Base-by-base conservation (phyloP, 192 early-diverging fungal species). In the Rhizoclosmatium sp. region DNA sequence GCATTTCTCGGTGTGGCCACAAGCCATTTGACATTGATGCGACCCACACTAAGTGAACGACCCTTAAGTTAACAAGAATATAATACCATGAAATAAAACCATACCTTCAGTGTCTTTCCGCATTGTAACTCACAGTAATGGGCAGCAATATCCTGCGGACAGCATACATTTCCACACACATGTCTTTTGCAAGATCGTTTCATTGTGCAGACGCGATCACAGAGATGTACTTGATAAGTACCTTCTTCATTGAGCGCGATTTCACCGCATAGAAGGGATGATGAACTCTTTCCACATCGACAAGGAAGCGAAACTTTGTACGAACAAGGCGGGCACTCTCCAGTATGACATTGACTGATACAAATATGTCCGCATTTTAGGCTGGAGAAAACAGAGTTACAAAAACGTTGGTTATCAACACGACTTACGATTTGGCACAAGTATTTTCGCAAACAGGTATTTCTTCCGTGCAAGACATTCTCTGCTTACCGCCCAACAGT, bases 361-460 rank as follows among this genome's bases (percentile, higher is more conserved):
- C 84, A 89, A 47, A 60, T 66, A 64, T 88, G 87, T 2, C 83
- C 84, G 73, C 87, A 88, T 7, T 75, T 47, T 21, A 86, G 59
- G 10, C 68, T 75, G 45, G 9, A 41, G 14, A 47, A 23, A 73
- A 47, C 16, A 19, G 39, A 75, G 42, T 10, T 59, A 79, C 60
- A 10, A 62, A 51, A 42, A 12, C 4, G 46, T 40, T 1, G 7
- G 21, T 23, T n/a, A 21, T 47, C 47, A 61, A 47, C 19, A 65
- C 9, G 2, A 56, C 65, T 41, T 60, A 78, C 77, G 40, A 45
- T 56, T 85, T 86, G 31, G 73, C 68, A 56, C 87, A 89, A 3
- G 62, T 62, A 39, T 65, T 74, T 47, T 69, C 78, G 75, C 87
- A 89, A 10, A 82, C 75, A 5, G 81, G 82, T 42, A 89, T 71